Base-by-base conservation (phyloP, 768 basidiomycete species). In the Lepiota venenata region DNA sequence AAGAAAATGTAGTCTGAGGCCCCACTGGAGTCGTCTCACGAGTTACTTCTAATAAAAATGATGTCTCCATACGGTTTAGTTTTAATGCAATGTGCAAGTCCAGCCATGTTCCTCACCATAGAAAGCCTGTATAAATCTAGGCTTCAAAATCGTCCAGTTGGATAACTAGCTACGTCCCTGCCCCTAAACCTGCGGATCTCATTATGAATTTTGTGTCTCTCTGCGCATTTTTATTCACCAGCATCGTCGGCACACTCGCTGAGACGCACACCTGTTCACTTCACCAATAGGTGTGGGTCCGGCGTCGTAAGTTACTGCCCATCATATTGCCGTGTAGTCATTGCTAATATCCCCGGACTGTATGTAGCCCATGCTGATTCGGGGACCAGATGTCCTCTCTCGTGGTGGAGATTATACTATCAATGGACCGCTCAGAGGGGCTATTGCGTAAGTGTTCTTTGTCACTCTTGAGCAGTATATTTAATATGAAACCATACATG, bases 191-290 rank as follows among this genome's bases (percentile, higher is more conserved):
- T 9, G 8, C 22, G 5, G 25, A 25, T 25, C 25, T 25, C 25
- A 51, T 20, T 11, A 52, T 46, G 43, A 52, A 52, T 15, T 37
- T 46, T 27, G 25, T 22, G 10, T 27, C 61, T 49, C n/a, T 56
- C 54, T 47, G 59, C 18, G 43, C 59, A 36, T 40, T 63, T 14
- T 43, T 70, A 16, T 52, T 62, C 20, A 47, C 60, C 42, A 52
- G 60, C 45, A 39, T 64, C 25, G 40, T 60, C 39, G 57, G 57
- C 29, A 69, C 63, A 15, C 44, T 53, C 3, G 67, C 66, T 22
- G 72, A 74, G 56, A 54, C 60, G 2, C 74, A 76, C 58, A 66
- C 66, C n/a, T 6, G 65, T 76, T 11, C 65, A 63, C 53, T 73
- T 76, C 56, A 62, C 61, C 38, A 75, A 76, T 59, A 61, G 63